Conservation (phyloP, 768 basidiomycete genomes). For the Amanita subjunquillea region DNA sequence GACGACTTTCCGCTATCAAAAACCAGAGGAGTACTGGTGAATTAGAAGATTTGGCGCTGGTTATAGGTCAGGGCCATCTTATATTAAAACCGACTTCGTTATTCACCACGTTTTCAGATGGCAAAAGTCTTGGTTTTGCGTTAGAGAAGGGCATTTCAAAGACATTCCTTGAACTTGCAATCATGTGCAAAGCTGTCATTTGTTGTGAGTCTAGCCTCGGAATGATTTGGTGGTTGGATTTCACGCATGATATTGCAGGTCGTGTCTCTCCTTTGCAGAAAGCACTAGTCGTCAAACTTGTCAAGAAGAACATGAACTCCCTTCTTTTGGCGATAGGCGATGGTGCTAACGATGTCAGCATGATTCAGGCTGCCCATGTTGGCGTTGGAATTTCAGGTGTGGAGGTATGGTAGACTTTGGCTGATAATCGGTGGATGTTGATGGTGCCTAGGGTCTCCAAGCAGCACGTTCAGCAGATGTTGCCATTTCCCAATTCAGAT, state of each 20-base stretch:
- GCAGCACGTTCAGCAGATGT: conserved; percentile 96
- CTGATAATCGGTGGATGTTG: background rate
- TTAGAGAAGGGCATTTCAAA: conserved; percentile 89
- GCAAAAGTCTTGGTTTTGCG: conserved; percentile 88
- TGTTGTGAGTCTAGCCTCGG: conserved; percentile 60
- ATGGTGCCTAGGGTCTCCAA: conserved; percentile 69
- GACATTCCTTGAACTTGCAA: conserved; percentile 85
- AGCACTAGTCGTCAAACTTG: conserved; percentile 95
- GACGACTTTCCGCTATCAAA: conserved; percentile 86
- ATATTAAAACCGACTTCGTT: background rate
- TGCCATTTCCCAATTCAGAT: conserved; percentile 96
- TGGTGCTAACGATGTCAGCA: conserved; percentile 96
- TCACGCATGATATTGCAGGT: conserved; percentile 32
- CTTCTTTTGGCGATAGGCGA: conserved; percentile 96
- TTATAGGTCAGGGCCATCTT: conserved; percentile 60
- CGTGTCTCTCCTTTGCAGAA: conserved; percentile 98
- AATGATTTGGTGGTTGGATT: background rate
- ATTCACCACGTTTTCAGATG: conserved; percentile 43
- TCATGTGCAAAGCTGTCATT: conserved; percentile 98
- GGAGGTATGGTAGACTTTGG: conserved; percentile 43
- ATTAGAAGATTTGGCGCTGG: conserved; percentile 86
- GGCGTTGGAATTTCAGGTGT: conserved; percentile 97
- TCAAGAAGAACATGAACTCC: conserved; percentile 91
- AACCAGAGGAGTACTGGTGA: conserved; percentile 88
- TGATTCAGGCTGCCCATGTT: conserved; percentile 98